Evolutionary conservation across 1,284 basidiomycete genomes (phyloP), one percentile per base, ranked within the genome.

Genomic region (Apiotrichum siamense): DNA sequence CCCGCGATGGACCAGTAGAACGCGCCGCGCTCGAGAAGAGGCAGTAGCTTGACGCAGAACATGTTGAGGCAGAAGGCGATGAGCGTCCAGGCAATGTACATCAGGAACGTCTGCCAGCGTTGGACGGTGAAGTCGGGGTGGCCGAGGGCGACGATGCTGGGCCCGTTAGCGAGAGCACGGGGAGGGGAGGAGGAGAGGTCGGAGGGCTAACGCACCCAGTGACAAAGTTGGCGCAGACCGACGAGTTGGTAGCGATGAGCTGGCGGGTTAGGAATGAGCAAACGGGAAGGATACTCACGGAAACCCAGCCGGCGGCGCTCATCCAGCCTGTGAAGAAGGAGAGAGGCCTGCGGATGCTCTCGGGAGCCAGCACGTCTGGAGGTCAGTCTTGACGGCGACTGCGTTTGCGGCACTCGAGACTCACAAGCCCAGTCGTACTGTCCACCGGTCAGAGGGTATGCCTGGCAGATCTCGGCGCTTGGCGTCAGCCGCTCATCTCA

Each of bases 1-100:
- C 76, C 76, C 0, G 61, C 43, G 17, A 77, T 52, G 1, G 61
- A 64, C 70, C 69, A 72, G 37, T 59, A 46, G 33, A 67, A 40
- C 0, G 68, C 72, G 4, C 54, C 55, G 13, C 57, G 57, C 52
- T 74, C 66, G 49, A 73, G 35, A 21, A 53, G 35, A 0, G 71
- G 69, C 3, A 74, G 50, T 0, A 64, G 13, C 1, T 58, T 44
- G 7, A 68, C 52, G 9, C 52, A 61, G 44, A 60, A 71, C 35
- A 63, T 57, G 64, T 74, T 74, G 53, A 63, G 47, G 7, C 57
- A 18, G 44, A 54, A 57, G 4, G 60, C 57, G 29, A 55, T 36
- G 40, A 65, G 12, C 21, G 59, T 61, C 52, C 52, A 57, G 15
- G 32, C 60, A 12, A 62, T 26, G 51, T 62, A 65, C 33, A 62